Percentiles rank a stretch among this genome's conserved stretches.
phyloP scores from a whole-genome alignment of 306 rosid genomes.

The Luffa acutangula region DNA sequence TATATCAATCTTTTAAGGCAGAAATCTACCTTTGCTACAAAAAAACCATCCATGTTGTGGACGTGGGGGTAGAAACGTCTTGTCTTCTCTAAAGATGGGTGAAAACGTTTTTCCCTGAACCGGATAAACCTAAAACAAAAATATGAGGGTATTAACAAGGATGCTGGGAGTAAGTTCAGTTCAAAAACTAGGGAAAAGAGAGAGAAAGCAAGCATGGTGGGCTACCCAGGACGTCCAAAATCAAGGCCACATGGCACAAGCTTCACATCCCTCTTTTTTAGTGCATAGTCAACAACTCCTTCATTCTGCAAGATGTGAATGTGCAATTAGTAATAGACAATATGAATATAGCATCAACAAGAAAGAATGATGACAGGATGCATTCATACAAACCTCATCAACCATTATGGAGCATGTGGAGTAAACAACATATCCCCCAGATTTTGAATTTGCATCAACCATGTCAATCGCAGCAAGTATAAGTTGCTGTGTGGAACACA shows the following conservation, averaged over 20 bases:
- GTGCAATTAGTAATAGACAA: background rate
- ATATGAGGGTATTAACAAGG: background rate
- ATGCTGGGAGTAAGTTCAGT: background rate
- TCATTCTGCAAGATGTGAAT: slow-evolving; percentile 52
- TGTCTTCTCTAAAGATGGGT: slow-evolving; percentile 84
- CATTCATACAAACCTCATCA: slow-evolving; percentile 63
- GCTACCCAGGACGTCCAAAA: slow-evolving; percentile 90
- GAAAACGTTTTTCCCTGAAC: slow-evolving; percentile 82
- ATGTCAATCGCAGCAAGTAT: slow-evolving; percentile 91
- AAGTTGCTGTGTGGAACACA: slow-evolving; percentile 41
- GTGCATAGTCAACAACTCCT: slow-evolving; percentile 86
- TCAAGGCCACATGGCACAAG: slow-evolving; percentile 93
- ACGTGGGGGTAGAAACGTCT: slow-evolving; percentile 97
- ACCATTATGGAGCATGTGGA: slow-evolving; percentile 97
- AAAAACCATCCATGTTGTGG: slow-evolving; percentile 96
- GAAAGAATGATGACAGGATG: slow-evolving; percentile 2
- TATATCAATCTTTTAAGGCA: background rate
- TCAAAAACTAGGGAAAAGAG: background rate
- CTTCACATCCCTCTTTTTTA: slow-evolving; percentile 77
- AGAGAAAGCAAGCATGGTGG: background rate
- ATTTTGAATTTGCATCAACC: slow-evolving; percentile 88
- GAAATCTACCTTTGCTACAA: slow-evolving; percentile 76
- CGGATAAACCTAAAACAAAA: slow-evolving; percentile 44
- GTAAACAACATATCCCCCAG: slow-evolving; percentile 91
- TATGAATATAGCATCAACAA: background rate